Base-by-base conservation (phyloP, 306 rosid genomes). In the Prunus salicina region DNA sequence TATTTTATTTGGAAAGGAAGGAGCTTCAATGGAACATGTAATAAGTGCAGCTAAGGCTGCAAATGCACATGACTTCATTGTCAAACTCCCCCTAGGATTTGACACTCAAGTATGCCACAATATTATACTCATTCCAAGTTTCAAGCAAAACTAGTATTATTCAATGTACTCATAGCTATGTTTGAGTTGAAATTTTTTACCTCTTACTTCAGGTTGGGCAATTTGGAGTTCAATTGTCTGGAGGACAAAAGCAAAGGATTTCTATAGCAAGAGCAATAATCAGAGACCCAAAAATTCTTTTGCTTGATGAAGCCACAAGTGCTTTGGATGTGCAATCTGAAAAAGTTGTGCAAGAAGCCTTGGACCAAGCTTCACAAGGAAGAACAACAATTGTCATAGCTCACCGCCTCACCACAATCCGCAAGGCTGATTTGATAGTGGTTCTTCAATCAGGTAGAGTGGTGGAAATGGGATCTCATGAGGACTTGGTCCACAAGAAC, bases 271-370 rank as follows among this genome's bases (percentile, higher is more conserved):
- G 96, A 69, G 96, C 97, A 22, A 51, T 88, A 38, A 72, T 93
- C 76, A 74, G 97, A 77, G 86, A 93, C 67, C 96, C 96, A 2
- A 89, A 80, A 86, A 89, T 91, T 64, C 85, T 93, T 12, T 80
- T 93, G 22, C 91, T 93, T 20, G 98, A 91, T 84, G 98, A 93
- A 88, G 98, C 97, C 24, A 93, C 97, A 2, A 93, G 96, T 83
- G 97, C 97, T 71, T 83, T 91, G 78, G 98, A 93, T 86, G 86
- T 93, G 77, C 87, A 82, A 12, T 91, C 98, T 52, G 97, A 93
- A 76, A 87, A 80, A 68, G 25, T 76, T 34, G 92, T 93, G 55
- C 96, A 91, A 68, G 89, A 89, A 45, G 96, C 98, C 18, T 74
- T 91, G 32, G 97, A 91, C 83, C 71, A 73, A 64, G 97, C 96